Evolutionary conservation across 805 yeast genomes (phyloP), one percentile per base, ranked within the genome.

Genomic region (Yarrowia alimentaria): DNA sequence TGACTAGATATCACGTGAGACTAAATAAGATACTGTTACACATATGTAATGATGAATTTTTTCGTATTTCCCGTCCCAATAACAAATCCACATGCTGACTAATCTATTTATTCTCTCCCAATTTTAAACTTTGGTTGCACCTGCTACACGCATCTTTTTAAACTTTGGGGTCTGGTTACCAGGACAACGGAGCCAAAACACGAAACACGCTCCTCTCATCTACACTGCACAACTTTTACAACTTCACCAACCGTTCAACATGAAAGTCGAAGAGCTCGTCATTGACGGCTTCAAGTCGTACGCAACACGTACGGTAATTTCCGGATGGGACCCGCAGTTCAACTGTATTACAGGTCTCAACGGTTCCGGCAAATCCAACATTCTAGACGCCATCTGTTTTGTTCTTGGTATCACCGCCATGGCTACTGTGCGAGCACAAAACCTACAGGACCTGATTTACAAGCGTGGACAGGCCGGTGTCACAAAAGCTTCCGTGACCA

Each of bases 391-490:
- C 52, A 91, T 93, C 53, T 93, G 99, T 68, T 93, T 93, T 67
- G 99, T 94, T n/a, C 73, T 93, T 25, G 99, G 99, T 51, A 90
- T 93, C 54, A 83, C 96, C 1, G 80, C 95, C 10, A 89, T 91
- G 93, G 65, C 86, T n/a, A 85, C 95, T 0, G 96, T 94, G 20
- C 75, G 99, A 63, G 99, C 99, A 0, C 82, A 88, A 5, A 90
- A 83, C 62, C 71, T 90, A 31, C 97, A 91, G 62, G 99, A 93
- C 66, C 77, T 93, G 63, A 93, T 93, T 45, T 93, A 93, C 65
- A 93, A 93, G 61, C 79, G 98, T 59, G 99, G 99, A 10, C 99
- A 93, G 65, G 98, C 99, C 0, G 98, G 98, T 57, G 91, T 91
- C 11, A 90, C 97, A 1, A 90, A 88, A 64, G 99, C 99, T 1